Percentiles rank a stretch among this genome's conserved stretches.
Evolutionary conservation across 73 alveolate species (phyloP).

Genomic region (Tetrahymena malaccensis): DNA sequence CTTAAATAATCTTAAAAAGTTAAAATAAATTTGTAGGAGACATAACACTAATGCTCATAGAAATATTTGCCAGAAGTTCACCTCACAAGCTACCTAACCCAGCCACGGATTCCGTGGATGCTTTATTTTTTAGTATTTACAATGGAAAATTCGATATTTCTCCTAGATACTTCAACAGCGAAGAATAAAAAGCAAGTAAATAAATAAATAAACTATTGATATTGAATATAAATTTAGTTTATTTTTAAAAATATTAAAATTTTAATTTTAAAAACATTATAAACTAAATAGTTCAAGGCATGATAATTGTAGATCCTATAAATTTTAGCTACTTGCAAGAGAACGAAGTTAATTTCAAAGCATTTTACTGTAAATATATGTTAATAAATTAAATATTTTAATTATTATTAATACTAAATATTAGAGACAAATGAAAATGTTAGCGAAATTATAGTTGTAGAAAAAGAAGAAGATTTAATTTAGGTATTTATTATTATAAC

Average conservation of each 20-base stretch:
- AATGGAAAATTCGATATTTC: background rate
- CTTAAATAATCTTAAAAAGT: background rate
- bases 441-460: background rate
- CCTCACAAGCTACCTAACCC: background rate
- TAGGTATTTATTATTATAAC: background rate
- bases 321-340: background rate
- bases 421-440: background rate
- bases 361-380: background rate
- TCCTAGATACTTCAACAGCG: background rate
- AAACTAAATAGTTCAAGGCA: constrained; percentile 11
- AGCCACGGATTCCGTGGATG: background rate
- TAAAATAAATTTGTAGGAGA: background rate
- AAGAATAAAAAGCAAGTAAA: background rate
- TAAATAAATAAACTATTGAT: background rate
- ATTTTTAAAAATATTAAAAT: no score
- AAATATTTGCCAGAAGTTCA: background rate
- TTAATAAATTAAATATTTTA: background rate
- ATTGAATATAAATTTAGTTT: no score
- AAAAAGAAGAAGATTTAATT: constrained; percentile 4
- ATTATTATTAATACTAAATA: background rate
- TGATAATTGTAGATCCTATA: constrained; percentile 1
- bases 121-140: background rate
- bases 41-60: background rate
- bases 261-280: no score
- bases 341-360: background rate